Evolutionary conservation across 345 rosid species (phyloP).

Genomic region (Raphanus sativus): DNA sequence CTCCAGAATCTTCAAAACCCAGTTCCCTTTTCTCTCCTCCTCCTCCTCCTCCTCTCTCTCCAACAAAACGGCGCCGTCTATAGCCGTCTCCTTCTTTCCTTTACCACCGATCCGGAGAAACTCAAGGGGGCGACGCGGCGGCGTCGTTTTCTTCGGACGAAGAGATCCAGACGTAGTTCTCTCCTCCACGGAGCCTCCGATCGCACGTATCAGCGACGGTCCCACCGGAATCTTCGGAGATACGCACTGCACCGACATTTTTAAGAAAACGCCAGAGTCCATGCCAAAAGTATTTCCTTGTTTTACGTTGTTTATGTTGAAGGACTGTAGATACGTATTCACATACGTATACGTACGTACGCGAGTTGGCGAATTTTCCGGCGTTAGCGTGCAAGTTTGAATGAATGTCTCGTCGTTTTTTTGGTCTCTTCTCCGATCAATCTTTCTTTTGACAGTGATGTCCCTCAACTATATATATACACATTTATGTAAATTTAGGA

Average conservation of each 20-base stretch:
- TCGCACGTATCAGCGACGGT: slow-evolving; percentile 45
- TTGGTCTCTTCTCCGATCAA: slow-evolving; percentile 31
- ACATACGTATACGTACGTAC: background rate
- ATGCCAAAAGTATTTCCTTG: too few species aligned
- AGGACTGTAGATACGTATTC: slow-evolving; percentile 8
- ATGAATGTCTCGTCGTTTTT: slow-evolving; percentile 24
- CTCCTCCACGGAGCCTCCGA: slow-evolving; percentile 46
- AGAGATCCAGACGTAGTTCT: slow-evolving; percentile 40
- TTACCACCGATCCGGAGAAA: slow-evolving; percentile 52
- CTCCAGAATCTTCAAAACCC: slow-evolving; percentile 91
- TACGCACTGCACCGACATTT: slow-evolving; percentile 51
- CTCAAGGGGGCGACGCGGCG: slow-evolving; percentile 49
- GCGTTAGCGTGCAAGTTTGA: slow-evolving; percentile 51
- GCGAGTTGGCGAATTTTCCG: background rate
- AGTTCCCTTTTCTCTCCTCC: slow-evolving; percentile 49
- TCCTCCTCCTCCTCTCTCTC: slow-evolving; percentile 42
- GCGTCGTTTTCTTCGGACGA: slow-evolving; percentile 17
- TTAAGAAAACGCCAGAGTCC: slow-evolving; percentile 55
- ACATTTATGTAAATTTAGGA: background rate
- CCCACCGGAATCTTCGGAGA: slow-evolving; percentile 54
- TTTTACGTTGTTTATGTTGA: too few species aligned
- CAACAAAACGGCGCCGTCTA: slow-evolving; percentile 53
- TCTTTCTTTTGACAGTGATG: slow-evolving; percentile 34
- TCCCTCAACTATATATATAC: background rate
- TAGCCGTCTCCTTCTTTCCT: slow-evolving; percentile 20